Base-by-base conservation (phyloP, 768 basidiomycete species). In the Suillus subluteus region DNA sequence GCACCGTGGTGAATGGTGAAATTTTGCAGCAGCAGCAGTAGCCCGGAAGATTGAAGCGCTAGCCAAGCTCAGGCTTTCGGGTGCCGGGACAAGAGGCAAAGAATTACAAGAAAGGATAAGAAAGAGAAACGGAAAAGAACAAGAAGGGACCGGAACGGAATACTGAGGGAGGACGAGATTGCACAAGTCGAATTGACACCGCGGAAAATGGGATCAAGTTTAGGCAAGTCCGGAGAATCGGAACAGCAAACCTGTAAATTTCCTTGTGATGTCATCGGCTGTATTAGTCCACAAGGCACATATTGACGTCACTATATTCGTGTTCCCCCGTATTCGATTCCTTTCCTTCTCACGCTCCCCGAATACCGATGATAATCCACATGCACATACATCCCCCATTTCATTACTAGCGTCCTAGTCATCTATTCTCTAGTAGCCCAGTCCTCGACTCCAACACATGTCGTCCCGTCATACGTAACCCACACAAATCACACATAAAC, bases 401-500 rank as follows among this genome's bases (percentile, higher is more conserved):
- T 50, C n/a, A 50, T 50, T 43, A 41, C 40, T 41, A 41, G 40
- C 40, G 13, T 6, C 13, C 12, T 41, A 41, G 13, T 41, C 40
- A 32, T 32, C 32, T 21, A 44, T 44, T 48, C 46, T 48, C n/a
- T n/a, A 43, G 15, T 58, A 55, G 41, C 52, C 37, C 30, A 8
- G 38, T 32, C 62, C 44, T 38, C 40, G 23, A 65, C 37, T 35
- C 26, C 38, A 65, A 26, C 23, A 41, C 69, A 50, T 9, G 38
- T 11, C 15, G 13, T 40, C 40, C 82, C 66, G 32, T 32, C 32
- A 32, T 32, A 32, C 32, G 32, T 32, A 32, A 32, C 32, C 32
- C 32, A 32, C 4, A 3, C 32, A 32, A 32, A 32, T 32, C 76
- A 95, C 88, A 91, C 94, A 26, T 26, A 84, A 96, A 97, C 96